Evolutionary conservation across 169 alveolate genomes (phyloP), one percentile per base, ranked within the genome.

Genomic region (Cryptosporidium meleagridis): DNA sequence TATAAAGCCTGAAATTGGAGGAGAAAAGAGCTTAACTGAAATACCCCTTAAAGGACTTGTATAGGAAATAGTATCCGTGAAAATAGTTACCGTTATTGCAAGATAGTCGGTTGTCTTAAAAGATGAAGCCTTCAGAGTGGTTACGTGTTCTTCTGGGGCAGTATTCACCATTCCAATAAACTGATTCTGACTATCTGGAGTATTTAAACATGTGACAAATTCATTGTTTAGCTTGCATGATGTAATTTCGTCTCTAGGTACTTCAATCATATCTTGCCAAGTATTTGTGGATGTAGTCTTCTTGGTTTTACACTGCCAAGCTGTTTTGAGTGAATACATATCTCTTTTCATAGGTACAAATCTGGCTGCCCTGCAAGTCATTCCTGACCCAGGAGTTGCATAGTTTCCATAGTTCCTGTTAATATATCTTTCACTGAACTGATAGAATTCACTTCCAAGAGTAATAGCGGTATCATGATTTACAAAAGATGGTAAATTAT

Each of bases 311-410:
- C 89, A 80, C 16, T 80, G 75, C 89, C 89, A 80, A 16, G 75
- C 73, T 62, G 65, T 39, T 55, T 62, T 80, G 10, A 80, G 52
- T 4, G 89, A 80, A n/a, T 62, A 59, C 89, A 80, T 61, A 14
- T 65, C 75, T 26, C 89, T 80, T 48, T 59, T 65, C 35, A 62
- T 59, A 0, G 89, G 89, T 9, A 80, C 67, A 23, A 80, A 80
- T 62, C 89, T 80, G 21, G 89, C 89, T 7, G 89, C 89, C 41
- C 89, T 80, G 8, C 89, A 80, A 23, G 89, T 62, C 72, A 67
- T 61, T 41, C 89, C 89, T 35, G 80, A 80, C 0, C 75, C 89
- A 31, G 89, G 80, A 3, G 55, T 16, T 4, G 62, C 89, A 23
- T 80, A 80, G 9, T 59, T 23, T 6, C 89, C 89, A 61, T 62